These are phyloP conservation scores for Chlamydomonas incerta DNA, from an alignment of 139 green algal genomes.

Conservation along the genomic window DNA sequence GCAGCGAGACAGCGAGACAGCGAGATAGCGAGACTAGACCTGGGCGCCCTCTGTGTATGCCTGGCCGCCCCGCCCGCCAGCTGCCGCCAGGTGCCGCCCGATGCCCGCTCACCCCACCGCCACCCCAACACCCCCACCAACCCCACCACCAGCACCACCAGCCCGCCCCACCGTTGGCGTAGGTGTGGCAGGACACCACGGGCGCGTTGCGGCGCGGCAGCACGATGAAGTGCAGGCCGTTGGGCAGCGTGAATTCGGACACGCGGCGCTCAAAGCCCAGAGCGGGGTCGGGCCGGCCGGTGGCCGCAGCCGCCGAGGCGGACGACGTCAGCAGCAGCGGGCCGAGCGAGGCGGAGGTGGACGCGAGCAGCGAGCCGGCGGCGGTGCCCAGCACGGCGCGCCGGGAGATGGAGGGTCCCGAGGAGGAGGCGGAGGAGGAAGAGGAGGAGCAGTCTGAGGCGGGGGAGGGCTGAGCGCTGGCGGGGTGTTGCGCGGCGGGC, in stretches of 20 bases:
- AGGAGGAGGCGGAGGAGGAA: no score
- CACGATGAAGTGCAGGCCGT: constrained; percentile 92
- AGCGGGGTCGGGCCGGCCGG: background rate
- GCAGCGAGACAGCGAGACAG: no score
- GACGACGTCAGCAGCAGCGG: background rate
- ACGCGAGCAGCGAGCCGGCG: background rate
- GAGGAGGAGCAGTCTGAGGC: no score
- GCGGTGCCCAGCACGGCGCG: background rate
- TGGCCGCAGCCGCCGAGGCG: background rate
- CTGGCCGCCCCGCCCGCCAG: no score
- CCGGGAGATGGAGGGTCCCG: no score
- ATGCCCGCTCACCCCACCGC: background rate
- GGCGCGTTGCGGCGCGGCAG: constrained; percentile 73
- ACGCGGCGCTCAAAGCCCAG: constrained; percentile 69
- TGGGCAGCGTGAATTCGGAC: constrained; percentile 84
- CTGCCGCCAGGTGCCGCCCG: no score
- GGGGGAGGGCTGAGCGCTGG: no score
- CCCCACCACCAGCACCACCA: background rate
- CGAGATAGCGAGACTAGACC: no score
- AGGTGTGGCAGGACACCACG: constrained; percentile 81
- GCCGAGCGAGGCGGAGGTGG: background rate
- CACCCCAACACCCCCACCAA: background rate
- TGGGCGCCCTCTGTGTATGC: no score
- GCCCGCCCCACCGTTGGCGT: constrained; percentile 60
- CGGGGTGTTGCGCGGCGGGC: no score